Evolutionary conservation across 1,139 yeast genomes (phyloP).

Genomic region (Torulaspora globosa): DNA sequence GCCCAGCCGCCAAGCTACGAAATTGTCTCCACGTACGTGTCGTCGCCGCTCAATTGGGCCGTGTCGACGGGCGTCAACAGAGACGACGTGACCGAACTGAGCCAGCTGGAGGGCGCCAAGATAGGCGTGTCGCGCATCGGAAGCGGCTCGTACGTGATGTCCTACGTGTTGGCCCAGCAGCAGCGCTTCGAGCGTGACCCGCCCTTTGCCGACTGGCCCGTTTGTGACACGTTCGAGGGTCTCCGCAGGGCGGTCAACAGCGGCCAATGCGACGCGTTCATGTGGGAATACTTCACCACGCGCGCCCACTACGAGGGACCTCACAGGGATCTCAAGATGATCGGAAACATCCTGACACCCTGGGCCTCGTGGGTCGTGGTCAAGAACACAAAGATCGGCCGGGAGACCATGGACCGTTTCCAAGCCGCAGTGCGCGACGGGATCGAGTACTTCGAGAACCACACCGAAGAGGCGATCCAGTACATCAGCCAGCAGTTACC

Average conservation of each 20-base stretch:
- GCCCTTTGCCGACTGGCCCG: conserved; percentile 52
- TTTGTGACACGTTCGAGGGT: conserved; percentile 65
- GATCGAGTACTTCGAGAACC: conserved; percentile 53
- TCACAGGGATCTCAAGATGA: conserved; percentile 63
- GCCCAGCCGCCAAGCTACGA: conserved; percentile 47
- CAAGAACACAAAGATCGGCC: conserved; percentile 42
- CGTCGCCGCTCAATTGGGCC: conserved; percentile 87
- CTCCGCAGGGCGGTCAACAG: conserved; percentile 75
- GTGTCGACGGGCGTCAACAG: conserved; percentile 70
- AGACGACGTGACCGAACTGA: conserved; percentile 46
- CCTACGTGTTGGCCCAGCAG: conserved; percentile 72
- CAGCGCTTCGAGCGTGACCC: conserved; percentile 40
- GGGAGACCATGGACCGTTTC: conserved; percentile 42
- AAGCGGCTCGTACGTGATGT: conserved; percentile 87
- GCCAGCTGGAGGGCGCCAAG: conserved; percentile 54
- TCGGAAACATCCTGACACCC: conserved; percentile 89
- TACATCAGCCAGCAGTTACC: conserved; percentile 67
- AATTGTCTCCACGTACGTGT: conserved; percentile 75
- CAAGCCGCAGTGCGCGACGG: conserved; percentile 60
- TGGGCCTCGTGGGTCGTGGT: conserved; percentile 95
- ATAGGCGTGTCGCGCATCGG: conserved; percentile 90
- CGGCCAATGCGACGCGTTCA: conserved; percentile 70
- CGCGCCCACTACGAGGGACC: conserved; percentile 71
- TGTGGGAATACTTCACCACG: conserved; percentile 94
- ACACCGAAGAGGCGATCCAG: conserved; percentile 62